A percentile compares a stretch with the other conserved stretches of the same genome.
Conservation (phyloP, 164 flowering plant genomes). For the Magnolia sinica region DNA sequence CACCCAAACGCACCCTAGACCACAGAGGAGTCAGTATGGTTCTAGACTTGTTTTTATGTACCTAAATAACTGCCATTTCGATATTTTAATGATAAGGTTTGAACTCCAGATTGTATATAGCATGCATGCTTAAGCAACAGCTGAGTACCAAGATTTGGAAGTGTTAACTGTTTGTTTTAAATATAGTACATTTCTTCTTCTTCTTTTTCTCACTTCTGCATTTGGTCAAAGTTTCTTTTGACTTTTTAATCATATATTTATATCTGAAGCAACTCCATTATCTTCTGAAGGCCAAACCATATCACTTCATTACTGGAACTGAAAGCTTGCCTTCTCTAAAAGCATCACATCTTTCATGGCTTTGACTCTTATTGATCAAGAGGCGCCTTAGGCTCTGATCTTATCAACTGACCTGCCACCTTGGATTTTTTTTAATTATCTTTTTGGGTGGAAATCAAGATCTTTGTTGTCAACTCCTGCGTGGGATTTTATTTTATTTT, state of each 20-base stretch:
- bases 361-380: background rate
- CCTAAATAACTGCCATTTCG: no score
- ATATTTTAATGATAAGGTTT: no score
- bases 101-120: no score
- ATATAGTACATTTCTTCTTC: background rate
- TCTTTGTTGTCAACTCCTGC: background rate
- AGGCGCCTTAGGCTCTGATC: background rate
- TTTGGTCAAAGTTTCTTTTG: background rate
- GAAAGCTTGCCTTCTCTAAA: background rate
- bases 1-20: no score
- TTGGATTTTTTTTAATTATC: background rate
- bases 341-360: background rate
- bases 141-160: no score
- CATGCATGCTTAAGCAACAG: no score
- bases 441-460: background rate
- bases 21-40: no score
- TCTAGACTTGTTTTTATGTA: no score
- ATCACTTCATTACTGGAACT: slow-evolving; percentile 1
- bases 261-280: background rate
- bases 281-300: background rate
- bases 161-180: background rate
- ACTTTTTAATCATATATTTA: background rate
- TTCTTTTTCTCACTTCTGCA: background rate
- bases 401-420: background rate
- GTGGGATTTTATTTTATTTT: background rate